Percentiles rank a stretch among this genome's conserved stretches.
Evolutionary conservation across 441 rosid genomes (phyloP).

Genomic region (Arabidopsis hybrid): DNA sequence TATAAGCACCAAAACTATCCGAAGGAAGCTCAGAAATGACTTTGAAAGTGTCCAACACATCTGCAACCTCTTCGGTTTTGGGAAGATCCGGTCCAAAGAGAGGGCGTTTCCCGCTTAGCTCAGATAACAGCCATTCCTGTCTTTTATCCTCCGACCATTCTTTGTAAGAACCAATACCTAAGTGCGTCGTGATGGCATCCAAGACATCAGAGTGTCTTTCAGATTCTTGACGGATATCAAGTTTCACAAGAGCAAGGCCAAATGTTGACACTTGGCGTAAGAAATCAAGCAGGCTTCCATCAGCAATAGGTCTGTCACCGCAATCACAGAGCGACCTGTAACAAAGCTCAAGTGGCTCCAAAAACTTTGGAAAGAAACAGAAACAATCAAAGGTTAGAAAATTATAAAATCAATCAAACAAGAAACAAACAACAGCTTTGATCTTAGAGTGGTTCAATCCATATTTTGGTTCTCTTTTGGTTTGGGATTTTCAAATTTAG

Average conservation of each 20-base stretch:
- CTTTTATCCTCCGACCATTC: conserved; percentile 82
- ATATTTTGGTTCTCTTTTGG: background rate
- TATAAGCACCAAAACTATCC: conserved; percentile 92
- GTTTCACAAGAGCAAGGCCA: conserved; percentile 91
- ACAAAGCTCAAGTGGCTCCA: conserved; percentile 96
- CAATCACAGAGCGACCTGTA: conserved; percentile 83
- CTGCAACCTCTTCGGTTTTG: conserved; percentile 85
- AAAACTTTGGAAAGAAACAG: conserved; percentile 53
- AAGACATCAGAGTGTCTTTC: conserved; percentile 93
- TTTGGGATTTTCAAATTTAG: background rate
- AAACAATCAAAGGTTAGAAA: conserved; percentile 19
- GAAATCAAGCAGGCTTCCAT: conserved; percentile 97
- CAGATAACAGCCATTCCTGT: conserved; percentile 93
- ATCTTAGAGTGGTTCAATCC: background rate
- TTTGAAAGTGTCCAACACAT: conserved; percentile 83
- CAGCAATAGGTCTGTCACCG: conserved; percentile 92
- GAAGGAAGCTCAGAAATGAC: conserved; percentile 90
- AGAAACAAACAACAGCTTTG: background rate
- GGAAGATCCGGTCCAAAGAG: conserved; percentile 90
- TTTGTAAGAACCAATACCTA: conserved; percentile 84
- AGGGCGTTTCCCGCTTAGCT: conserved; percentile 90
- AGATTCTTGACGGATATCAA: conserved; percentile 95
- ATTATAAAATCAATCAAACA: conserved; percentile 22
- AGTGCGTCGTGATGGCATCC: conserved; percentile 84
- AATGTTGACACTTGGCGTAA: conserved; percentile 94